Base-by-base conservation (phyloP, 495 filamentous ascomycete species). In the Penicillium lagena region DNA sequence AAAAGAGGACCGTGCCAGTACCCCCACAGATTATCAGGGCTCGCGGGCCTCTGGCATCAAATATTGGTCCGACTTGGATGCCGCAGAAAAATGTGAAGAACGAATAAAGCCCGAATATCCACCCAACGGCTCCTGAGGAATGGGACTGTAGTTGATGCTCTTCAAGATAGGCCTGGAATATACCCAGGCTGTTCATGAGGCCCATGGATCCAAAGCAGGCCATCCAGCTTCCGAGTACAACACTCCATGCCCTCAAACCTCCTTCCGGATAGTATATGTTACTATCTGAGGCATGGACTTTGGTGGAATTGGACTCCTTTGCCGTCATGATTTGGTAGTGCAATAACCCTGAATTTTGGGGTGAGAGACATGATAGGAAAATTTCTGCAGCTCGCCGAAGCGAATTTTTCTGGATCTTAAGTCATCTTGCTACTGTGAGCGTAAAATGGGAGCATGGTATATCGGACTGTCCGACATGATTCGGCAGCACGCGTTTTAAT, bases 51-150 rank as follows among this genome's bases (percentile, higher is more conserved):
- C 68, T 54, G 8, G 60, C 60, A 49, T 79, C 77, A 49, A 80
- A 80, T 12, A 75, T 56, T 0, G 70, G 72, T 14, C 75, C 77
- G 33, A 78, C 68, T 50, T 75, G 70, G 30, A 79, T 65, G 1
- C 78, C 75, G 17, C 77, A 74, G 49, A 81, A 74, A 51, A 79
- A 82, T 1, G 74, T 61, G 27, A 87, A 60, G 49, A 85, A 85
- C 12, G 76, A 69, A 55, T 84, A 86, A 7, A 88, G 41, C 8
- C 80, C 79, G 56, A 89, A 88, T 42, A 89, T 83, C 84, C 84
- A 89, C 27, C 83, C 84, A 11, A 87, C 72, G 9, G 73, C 67
- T 12, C 77, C 73, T 12, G 72, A 62, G 13, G 61, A 64, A 35
- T 79, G 68, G 17, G 62, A 39, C 6, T 62, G 58, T 3, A 87